Conservation (phyloP, 208 protist genomes). For the Trypanosoma vivax region DNA sequence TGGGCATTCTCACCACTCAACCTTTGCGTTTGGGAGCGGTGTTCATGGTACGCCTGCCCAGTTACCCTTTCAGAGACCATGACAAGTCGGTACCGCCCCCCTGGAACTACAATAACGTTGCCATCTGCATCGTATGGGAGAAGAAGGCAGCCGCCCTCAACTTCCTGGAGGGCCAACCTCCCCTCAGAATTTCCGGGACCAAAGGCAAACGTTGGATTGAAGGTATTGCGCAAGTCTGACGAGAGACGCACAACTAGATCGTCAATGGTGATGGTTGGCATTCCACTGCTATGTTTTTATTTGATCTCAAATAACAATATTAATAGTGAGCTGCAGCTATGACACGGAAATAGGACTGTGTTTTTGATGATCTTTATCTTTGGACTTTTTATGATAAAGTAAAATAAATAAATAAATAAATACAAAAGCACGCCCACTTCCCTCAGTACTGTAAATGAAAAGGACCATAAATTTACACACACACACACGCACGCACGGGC, state of each 20-base stretch:
- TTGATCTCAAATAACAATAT: constrained; percentile 4
- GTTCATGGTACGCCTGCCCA: background rate
- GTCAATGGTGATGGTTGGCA: constrained; percentile 58
- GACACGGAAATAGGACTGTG: background rate
- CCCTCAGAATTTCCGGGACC: constrained; percentile 15
- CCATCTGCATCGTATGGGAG: constrained; percentile 65
- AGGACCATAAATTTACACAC: background rate
- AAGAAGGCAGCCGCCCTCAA: constrained; percentile 33
- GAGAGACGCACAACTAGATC: constrained; percentile 47
- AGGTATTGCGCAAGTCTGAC: constrained; percentile 50
- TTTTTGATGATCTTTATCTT: no score
- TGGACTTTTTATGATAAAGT: no score
- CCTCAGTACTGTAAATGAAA: background rate
- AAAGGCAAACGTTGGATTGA: constrained; percentile 71
- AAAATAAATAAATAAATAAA: no score
- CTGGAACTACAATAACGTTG: constrained; percentile 55
- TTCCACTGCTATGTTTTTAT: constrained; percentile 11
- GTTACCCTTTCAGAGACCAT: constrained; percentile 16
- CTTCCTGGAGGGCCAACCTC: constrained; percentile 41
- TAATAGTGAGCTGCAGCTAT: background rate
- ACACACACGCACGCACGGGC: no score
- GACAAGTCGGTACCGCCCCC: constrained; percentile 47
- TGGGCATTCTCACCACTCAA: no score
- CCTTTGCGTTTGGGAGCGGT: no score
- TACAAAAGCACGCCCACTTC: no score